Percentiles rank a stretch among this genome's conserved stretches.
Conservation (phyloP, 192 early-diverging fungal genomes). For the Entrophospora sp. region DNA sequence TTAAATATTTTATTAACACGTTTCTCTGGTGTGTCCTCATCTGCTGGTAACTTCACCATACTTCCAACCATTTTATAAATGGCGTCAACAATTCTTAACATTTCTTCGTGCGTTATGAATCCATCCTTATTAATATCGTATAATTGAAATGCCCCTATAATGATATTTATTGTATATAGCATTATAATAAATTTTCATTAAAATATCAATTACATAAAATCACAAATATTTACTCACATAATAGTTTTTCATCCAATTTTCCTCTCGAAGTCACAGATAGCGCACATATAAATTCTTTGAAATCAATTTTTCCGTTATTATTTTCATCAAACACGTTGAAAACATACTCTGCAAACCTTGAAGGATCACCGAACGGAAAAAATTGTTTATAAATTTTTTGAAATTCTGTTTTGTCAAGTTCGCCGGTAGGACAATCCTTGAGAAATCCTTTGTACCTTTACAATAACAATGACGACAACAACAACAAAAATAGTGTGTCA, state of each 20-base stretch:
- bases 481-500: neutral
- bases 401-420: constrained; percentile 76
- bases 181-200: neutral
- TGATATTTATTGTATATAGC: too few relatives aligned
- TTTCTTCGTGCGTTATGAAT: constrained; percentile 77
- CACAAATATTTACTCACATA: too few relatives aligned
- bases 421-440: constrained; percentile 81
- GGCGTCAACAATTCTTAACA: constrained; percentile 82
- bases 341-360: constrained; percentile 79
- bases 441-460: too few relatives aligned
- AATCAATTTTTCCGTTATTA: constrained; percentile 82
- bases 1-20: constrained; percentile 86
- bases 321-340: constrained; percentile 88
- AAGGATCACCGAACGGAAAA: constrained; percentile 90
- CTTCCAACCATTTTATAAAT: too few relatives aligned
- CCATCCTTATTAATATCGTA: constrained; percentile 89
- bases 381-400: constrained; percentile 90
- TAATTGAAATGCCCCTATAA: constrained; percentile 71
- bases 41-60: constrained; percentile 78
- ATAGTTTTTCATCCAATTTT: constrained; percentile 56
- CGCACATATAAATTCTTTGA: too few relatives aligned
- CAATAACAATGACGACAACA: constrained; percentile 69
- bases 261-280: constrained; percentile 78
- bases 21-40: constrained; percentile 86
- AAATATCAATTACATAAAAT: constrained; percentile 70